phyloP scores from a whole-genome alignment of 306 rosid genomes.

The Dalbergia cochinchinensis region DNA sequence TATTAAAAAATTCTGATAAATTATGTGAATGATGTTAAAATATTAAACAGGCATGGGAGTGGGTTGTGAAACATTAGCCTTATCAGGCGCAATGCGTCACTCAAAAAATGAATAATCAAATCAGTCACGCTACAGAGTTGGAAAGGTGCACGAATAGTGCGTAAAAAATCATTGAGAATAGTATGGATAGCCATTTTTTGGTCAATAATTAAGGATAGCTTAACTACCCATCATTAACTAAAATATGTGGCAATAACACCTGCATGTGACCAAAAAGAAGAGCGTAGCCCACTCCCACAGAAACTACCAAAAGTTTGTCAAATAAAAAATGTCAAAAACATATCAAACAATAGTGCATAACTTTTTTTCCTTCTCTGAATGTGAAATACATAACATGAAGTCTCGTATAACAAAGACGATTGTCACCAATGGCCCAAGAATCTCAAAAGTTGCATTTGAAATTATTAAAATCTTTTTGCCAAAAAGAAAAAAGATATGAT shows the following conservation, averaged over 20 bases:
- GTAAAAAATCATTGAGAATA: not conserved
- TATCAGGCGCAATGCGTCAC: slow-evolving; percentile 3
- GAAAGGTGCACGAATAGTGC: not conserved
- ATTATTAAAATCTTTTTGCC: no score
- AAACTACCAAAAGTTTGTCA: not conserved
- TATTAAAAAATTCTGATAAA: not conserved
- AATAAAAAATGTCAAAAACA: no score
- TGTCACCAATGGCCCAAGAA: no score
- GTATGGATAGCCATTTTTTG: not conserved
- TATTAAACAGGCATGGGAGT: not conserved
- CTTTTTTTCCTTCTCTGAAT: no score
- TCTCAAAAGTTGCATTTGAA: no score
- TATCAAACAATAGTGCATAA: no score
- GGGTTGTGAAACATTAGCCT: not conserved
- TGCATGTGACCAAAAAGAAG: not conserved
- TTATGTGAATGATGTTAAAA: not conserved
- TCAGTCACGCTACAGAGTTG: not conserved
- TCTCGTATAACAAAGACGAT: no score
- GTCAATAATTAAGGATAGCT: not conserved
- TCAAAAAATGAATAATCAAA: slow-evolving; percentile 1
- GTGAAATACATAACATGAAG: no score
- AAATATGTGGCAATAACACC: not conserved
- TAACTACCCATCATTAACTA: not conserved
- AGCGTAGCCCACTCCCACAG: not conserved
- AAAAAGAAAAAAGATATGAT: no score